phyloP scores from a whole-genome alignment of 2,329 filamentous ascomycete genomes.

The Pseudogymnoascus sp. region DNA sequence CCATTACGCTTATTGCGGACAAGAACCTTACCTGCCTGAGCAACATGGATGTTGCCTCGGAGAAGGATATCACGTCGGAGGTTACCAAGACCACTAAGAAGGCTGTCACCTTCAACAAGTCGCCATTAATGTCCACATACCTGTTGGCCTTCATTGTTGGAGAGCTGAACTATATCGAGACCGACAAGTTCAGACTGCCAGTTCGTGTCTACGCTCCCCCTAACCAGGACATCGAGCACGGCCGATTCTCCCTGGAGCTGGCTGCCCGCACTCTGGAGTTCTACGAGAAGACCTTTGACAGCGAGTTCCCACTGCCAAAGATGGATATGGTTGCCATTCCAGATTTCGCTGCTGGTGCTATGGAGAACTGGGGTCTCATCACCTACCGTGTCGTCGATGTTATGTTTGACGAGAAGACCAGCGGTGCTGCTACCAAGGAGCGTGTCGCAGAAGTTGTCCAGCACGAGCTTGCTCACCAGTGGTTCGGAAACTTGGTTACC shows the following conservation, averaged over 20 bases:
- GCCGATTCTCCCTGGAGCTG: conserved; percentile 81
- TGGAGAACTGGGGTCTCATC: conserved; percentile 98
- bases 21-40: conserved; percentile 85
- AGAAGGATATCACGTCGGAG: conserved; percentile 63
- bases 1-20: conserved; percentile 83
- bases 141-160: conserved; percentile 90
- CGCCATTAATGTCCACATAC: conserved; percentile 93
- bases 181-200: conserved; percentile 81
- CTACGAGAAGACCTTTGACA: conserved; percentile 92
- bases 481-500: conserved; percentile 95
- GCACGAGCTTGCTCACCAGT: conserved; percentile 94
- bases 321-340: conserved; percentile 97
- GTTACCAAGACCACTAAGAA: conserved; percentile 62
- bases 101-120: conserved; percentile 85
- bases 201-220: conserved; percentile 91
- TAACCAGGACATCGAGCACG: conserved; percentile 83
- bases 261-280: conserved; percentile 85
- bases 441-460: conserved; percentile 92
- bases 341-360: conserved; percentile 89
- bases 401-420: conserved; percentile 84
- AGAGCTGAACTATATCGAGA: conserved; percentile 90
- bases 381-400: conserved; percentile 92
- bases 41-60: conserved; percentile 89
- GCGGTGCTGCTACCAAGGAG: conserved; percentile 82
- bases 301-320: conserved; percentile 79